Conservation (phyloP, 2,329 filamentous ascomycete genomes). For the Aspergillus piperis region DNA sequence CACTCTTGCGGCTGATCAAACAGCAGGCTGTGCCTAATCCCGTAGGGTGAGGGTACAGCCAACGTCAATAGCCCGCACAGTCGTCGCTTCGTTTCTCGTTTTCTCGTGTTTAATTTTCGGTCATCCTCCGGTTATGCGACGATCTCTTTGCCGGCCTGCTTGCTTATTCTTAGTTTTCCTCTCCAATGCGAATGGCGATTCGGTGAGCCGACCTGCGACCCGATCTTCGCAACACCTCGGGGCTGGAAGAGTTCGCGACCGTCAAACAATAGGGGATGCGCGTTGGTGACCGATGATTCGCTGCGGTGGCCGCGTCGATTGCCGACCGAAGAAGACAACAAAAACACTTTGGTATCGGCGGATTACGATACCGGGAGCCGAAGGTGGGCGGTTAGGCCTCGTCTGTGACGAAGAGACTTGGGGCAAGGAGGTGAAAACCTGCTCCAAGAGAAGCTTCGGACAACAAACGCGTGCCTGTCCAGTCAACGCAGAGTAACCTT, state of each 20-base stretch:
- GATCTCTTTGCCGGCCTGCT: background rate
- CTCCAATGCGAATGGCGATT: constrained; percentile 8
- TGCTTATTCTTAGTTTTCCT: constrained; percentile 7
- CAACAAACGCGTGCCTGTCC: constrained; percentile 20
- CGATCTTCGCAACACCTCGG: constrained; percentile 12
- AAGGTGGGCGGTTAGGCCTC: background rate
- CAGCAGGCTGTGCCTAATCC: constrained; percentile 1
- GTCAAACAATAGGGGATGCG: constrained; percentile 9
- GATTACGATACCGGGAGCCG: background rate
- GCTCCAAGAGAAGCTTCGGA: constrained; percentile 13
- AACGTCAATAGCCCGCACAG: constrained; percentile 23
- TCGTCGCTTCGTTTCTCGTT: constrained; percentile 28
- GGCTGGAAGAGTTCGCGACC: constrained; percentile 4
- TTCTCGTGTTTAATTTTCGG: constrained; percentile 26
- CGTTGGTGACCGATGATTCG: constrained; percentile 9
- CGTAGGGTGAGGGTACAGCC: constrained; percentile 25
- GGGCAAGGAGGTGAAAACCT: constrained; percentile 9
- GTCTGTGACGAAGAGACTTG: constrained; percentile 8
- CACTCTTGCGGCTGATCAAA: constrained; percentile 5
- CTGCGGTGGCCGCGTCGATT: constrained; percentile 8
- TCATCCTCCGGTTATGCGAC: constrained; percentile 33
- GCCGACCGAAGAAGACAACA: constrained; percentile 10
- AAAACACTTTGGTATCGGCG: background rate
- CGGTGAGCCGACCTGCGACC: constrained; percentile 37
- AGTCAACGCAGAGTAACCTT: constrained; percentile 23